Evolutionary conservation across 345 rosid genomes (phyloP).

Genomic region (Reutealis trisperma): DNA sequence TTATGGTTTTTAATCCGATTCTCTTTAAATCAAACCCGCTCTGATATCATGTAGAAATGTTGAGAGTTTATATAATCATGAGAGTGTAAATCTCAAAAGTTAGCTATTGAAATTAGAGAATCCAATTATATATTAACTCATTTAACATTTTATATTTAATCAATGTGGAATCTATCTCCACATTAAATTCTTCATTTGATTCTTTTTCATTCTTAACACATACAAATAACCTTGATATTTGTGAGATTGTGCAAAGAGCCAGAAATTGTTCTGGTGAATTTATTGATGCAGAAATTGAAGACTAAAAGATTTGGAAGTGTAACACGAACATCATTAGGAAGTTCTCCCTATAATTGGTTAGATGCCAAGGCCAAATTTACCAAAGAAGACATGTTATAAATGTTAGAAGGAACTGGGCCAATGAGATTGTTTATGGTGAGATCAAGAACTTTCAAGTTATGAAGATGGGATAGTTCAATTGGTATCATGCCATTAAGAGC

Average conservation of each 20-base stretch:
- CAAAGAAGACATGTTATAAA: constrained; percentile 50
- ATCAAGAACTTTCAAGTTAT: constrained; percentile 37
- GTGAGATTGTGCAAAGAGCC: constrained; percentile 48
- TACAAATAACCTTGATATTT: constrained; percentile 35
- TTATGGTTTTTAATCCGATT: too few species aligned
- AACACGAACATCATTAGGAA: constrained; percentile 13
- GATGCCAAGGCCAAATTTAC: constrained; percentile 44
- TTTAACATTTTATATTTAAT: too few species aligned
- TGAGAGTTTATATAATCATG: too few species aligned
- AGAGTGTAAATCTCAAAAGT: too few species aligned
- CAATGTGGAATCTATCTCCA: too few species aligned
- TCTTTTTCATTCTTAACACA: too few species aligned
- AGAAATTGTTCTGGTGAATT: constrained; percentile 44
- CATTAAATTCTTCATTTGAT: too few species aligned
- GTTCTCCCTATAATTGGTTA: constrained; percentile 39
- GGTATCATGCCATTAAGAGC: constrained; percentile 41
- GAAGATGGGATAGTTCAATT: constrained; percentile 33
- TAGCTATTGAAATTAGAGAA: too few species aligned
- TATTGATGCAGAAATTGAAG: constrained; percentile 44
- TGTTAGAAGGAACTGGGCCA: constrained; percentile 37
- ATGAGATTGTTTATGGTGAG: constrained; percentile 42
- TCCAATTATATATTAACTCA: too few species aligned
- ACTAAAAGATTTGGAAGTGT: constrained; percentile 48
- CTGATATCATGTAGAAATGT: too few species aligned
- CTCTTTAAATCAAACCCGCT: too few species aligned